phyloP scores from a whole-genome alignment of 345 rosid species.

The Euclidium syriacum region DNA sequence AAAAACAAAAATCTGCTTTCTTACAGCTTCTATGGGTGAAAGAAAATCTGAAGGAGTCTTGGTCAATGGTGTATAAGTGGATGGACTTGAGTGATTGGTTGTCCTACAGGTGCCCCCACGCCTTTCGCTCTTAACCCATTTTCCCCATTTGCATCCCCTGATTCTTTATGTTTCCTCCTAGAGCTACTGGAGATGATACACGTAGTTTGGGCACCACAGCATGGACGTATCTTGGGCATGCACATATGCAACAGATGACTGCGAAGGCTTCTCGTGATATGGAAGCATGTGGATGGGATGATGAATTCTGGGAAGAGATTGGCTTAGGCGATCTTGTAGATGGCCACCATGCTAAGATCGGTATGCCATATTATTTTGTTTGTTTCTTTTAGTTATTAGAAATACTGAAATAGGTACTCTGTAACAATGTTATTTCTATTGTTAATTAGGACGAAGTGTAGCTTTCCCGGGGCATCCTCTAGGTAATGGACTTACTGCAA shows the following conservation, averaged over 20 bases:
- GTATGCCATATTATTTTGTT: slow-evolving; percentile 42
- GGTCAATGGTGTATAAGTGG: slow-evolving; percentile 96
- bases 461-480: slow-evolving; percentile 95
- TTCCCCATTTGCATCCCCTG: background rate
- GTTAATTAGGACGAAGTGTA: slow-evolving; percentile 75
- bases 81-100: slow-evolving; percentile 99
- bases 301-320: slow-evolving; percentile 98
- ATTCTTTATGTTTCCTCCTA: slow-evolving; percentile 22
- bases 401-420: background rate
- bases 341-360: slow-evolving; percentile 96
- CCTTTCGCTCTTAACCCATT: background rate
- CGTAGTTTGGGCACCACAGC: slow-evolving; percentile 94
- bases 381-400: slow-evolving; percentile 2
- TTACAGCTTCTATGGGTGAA: slow-evolving; percentile 97
- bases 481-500: slow-evolving; percentile 83
- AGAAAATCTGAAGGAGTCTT: slow-evolving; percentile 86
- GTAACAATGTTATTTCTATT: background rate
- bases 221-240: slow-evolving; percentile 99
- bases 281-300: slow-evolving; percentile 99
- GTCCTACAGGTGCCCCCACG: slow-evolving; percentile 58
- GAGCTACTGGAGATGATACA: slow-evolving; percentile 97
- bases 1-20: background rate
- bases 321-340: slow-evolving; percentile 89
- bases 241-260: slow-evolving; percentile 78
- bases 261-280: slow-evolving; percentile 76